Base-by-base conservation (phyloP, 83 land plant species). In the Thuja plicata region DNA sequence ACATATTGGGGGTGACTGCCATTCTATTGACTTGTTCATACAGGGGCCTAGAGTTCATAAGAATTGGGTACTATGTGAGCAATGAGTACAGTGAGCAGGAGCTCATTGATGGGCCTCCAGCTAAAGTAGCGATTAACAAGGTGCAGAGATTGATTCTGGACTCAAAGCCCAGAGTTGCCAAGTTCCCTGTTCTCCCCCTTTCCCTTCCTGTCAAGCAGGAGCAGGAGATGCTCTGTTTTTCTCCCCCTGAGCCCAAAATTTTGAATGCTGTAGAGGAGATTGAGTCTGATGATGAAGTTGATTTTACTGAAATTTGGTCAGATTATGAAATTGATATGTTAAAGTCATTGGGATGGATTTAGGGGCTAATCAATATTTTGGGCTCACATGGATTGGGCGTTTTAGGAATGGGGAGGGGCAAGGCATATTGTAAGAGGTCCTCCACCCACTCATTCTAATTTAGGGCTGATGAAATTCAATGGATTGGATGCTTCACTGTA, bases 21-120 rank as follows among this genome's bases (percentile, higher is more conserved):
- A 54, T 90, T 38, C 88, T 90, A 24, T 50, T 90, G 91, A 89
- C 92, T 34, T 90, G 91, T 54, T 89, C 91, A 45, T 90, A 90
- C 91, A 60, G 6, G 82, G 91, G 91, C 17, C 55, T 43, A 5
- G 91, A 90, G 45, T 89, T 90, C 21, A 80, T 89, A 27, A 90
- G 91, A 32, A 62, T 90, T 27, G 91, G 91, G 3, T 90, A 90
- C 70, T 90, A 90, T 55, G 91, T 90, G 10, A 89, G 71, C 91
- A 90, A 89, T 27, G 91, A 90, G 35, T 90, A 90, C 66, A 45
- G 35, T 38, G 91, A 89, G 34, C 92, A 89, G 43, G 89, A 50
- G 70, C 82, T 90, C 17, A 89, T 76, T 34, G 70, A 37, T 24
- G 91, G 71, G 19, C 91, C 91, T 60, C 71, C 86, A 17, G 10